Evolutionary conservation across 768 basidiomycete species (phyloP).

Genomic region (Galerina marginata): DNA sequence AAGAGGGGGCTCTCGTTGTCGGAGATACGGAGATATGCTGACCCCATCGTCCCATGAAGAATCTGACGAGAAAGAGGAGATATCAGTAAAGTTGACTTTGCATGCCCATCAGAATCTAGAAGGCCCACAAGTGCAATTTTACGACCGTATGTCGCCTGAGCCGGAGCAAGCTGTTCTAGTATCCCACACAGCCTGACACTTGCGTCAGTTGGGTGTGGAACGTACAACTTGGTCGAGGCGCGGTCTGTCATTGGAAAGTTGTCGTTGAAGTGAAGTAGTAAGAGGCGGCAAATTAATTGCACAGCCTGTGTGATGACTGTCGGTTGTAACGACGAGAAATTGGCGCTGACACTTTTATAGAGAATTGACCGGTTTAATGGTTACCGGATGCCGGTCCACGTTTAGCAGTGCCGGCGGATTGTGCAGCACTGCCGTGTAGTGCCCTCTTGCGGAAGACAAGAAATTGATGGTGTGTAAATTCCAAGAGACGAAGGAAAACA

Average conservation of each 20-base stretch:
- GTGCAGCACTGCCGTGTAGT: no score
- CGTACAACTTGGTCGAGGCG: conserved; percentile 53
- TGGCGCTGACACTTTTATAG: conserved; percentile 1
- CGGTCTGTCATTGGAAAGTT: conserved; percentile 33
- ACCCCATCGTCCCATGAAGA: conserved; percentile 83
- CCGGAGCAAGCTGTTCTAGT: conserved; percentile 63
- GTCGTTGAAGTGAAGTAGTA: not conserved
- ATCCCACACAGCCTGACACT: conserved; percentile 57
- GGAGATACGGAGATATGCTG: conserved; percentile 37
- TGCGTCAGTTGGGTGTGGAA: conserved; percentile 54
- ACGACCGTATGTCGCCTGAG: conserved; percentile 56
- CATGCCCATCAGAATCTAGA: not conserved
- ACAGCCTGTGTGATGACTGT: conserved; percentile 1
- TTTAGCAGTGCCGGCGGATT: not conserved
- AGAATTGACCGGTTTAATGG: conserved; percentile 4
- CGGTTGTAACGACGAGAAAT: not conserved
- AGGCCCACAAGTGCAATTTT: conserved; percentile 67
- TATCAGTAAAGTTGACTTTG: conserved; percentile 7
- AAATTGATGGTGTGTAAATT: no score
- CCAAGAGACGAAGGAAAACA: not conserved
- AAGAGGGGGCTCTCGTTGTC: conserved; percentile 19
- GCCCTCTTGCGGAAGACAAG: no score
- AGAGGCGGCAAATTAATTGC: not conserved
- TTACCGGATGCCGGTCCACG: conserved; percentile 4
- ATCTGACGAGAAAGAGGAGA: conserved; percentile 50